Base-by-base conservation (phyloP, 169 alveolate genomes). In the Eimeria mitis region DNA sequence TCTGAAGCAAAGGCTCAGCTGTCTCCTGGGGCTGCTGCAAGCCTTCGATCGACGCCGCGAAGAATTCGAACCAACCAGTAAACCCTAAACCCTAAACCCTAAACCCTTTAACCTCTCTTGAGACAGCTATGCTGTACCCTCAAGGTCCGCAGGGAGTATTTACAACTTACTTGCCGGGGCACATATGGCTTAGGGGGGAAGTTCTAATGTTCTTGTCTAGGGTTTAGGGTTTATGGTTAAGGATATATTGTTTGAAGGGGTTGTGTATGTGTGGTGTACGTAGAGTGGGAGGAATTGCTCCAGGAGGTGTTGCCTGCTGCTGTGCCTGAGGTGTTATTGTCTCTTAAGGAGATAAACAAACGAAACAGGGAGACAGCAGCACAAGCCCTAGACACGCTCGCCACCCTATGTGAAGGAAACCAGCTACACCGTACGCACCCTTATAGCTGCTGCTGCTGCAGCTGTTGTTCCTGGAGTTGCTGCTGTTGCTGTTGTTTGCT, bases 311-410 rank as follows among this genome's bases (percentile, higher is more conserved):
- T 71, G 81, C 89, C 95, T 3, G 73, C 76, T 28, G 79, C 56
- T n/a, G 95, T 71, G 31, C 95, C 95, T 59, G 89, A 89, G 75
- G 56, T 71, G 28, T n/a, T 89, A 5, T 68, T 89, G 52, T 70
- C 76, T n/a, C 71, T 89, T 9, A 65, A 70, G 37, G 65, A 42
- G 8, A 65, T 44, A 81, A 89, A 89, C 49, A 73, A 76, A 7
- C 19, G 34, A 21, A 76, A 44, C 37, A 81, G 94, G 13, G 88
- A 89, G 31, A 89, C 85, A 13, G 94, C 94, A 23, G 61, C 52
- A 23, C 9, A 19, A 6, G 52, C 94, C 54, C 73, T 89, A 16
- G 42, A 52, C 25, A 49, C 87, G 25, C 61, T 89, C 47, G 65
- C 61, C 44, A 59, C 70, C 0, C 68, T 76, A 23, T 89, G 94